Conservation (phyloP, 1,284 basidiomycete genomes). For the Cyathus olla region DNA sequence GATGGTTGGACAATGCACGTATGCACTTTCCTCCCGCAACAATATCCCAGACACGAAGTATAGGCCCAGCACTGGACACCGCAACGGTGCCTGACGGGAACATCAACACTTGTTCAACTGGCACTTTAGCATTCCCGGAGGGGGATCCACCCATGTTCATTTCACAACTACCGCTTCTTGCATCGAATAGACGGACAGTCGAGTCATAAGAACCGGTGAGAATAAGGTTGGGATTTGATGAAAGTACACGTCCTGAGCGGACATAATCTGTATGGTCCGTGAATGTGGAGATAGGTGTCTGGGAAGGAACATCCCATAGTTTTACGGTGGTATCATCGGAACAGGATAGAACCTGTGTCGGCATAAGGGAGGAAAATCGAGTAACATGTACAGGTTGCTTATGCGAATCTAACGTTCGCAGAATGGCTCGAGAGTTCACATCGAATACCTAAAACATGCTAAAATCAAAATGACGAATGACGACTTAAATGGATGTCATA, state of each 20-base stretch:
- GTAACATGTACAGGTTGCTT: slow-evolving; percentile 96
- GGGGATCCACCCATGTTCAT: slow-evolving; percentile 81
- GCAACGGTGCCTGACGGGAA: slow-evolving; percentile 92
- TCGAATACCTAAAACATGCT: slow-evolving; percentile 83
- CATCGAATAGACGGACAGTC: slow-evolving; percentile 91
- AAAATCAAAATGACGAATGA: too few species aligned
- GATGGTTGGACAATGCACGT: slow-evolving; percentile 94
- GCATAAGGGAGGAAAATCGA: slow-evolving; percentile 87
- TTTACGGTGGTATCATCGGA: slow-evolving; percentile 97
- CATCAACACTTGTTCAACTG: slow-evolving; percentile 96
- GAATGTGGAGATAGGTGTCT: slow-evolving; percentile 85
- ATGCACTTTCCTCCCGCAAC: slow-evolving; percentile 92
- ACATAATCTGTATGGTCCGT: slow-evolving; percentile 94
- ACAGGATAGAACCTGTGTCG: slow-evolving; percentile 91
- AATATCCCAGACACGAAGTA: slow-evolving; percentile 96
- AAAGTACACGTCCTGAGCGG: slow-evolving; percentile 89
- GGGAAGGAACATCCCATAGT: slow-evolving; percentile 96
- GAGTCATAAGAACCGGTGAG: slow-evolving; percentile 97
- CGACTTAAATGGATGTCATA: too few species aligned
- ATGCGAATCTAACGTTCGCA: slow-evolving; percentile 92
- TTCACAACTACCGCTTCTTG: slow-evolving; percentile 83
- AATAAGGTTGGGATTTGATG: slow-evolving; percentile 86
- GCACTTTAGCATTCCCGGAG: slow-evolving; percentile 56
- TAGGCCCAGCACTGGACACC: slow-evolving; percentile 91
- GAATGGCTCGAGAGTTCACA: slow-evolving; percentile 92